These are phyloP conservation scores for Antarctomyces pellizariae DNA, from an alignment of 495 filamentous ascomycete species.

Conservation along the genomic window DNA sequence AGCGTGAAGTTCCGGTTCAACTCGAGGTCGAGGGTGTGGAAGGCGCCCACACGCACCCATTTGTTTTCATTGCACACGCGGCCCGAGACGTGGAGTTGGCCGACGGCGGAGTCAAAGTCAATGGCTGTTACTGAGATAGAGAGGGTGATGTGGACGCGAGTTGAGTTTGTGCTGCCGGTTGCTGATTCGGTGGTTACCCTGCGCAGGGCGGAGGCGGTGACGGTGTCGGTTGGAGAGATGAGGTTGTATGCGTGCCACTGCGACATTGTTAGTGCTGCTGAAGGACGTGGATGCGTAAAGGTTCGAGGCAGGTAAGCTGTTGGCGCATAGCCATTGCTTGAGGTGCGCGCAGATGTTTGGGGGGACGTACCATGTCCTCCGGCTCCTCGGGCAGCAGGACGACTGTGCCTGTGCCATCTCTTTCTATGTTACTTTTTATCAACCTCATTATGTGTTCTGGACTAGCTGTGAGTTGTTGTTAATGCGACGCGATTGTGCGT, in stretches of 20 bases:
- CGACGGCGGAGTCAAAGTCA: conserved; percentile 74
- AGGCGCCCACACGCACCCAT: conserved; percentile 58
- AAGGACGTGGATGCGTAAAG: conserved; percentile 1
- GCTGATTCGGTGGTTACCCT: conserved; percentile 46
- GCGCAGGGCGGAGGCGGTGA: conserved; percentile 66
- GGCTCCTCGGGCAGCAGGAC: conserved; percentile 74
- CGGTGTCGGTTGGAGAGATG: conserved; percentile 52
- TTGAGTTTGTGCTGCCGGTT: conserved; percentile 51
- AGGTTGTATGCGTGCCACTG: conserved; percentile 97
- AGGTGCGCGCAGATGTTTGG: conserved; percentile 3
- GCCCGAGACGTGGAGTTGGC: conserved; percentile 67
- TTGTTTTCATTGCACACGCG: conserved; percentile 64
- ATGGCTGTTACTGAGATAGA: conserved; percentile 59
- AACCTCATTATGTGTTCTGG: conserved; percentile 30
- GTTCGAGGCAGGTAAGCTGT: conserved; percentile 2
- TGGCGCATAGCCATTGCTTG: not conserved
- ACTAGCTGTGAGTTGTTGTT: no score
- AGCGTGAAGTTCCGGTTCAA: conserved; percentile 70
- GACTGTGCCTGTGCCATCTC: conserved; percentile 53
- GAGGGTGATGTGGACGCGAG: conserved; percentile 55
- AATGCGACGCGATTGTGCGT: no score
- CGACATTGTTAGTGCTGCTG: not conserved
- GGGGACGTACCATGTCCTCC: conserved; percentile 65
- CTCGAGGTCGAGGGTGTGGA: conserved; percentile 82
- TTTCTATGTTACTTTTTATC: conserved; percentile 48